Percentiles rank a stretch among this genome's conserved stretches.
phyloP scores from a whole-genome alignment of 2,329 filamentous ascomycete genomes.

The Gnomoniopsis sp. region DNA sequence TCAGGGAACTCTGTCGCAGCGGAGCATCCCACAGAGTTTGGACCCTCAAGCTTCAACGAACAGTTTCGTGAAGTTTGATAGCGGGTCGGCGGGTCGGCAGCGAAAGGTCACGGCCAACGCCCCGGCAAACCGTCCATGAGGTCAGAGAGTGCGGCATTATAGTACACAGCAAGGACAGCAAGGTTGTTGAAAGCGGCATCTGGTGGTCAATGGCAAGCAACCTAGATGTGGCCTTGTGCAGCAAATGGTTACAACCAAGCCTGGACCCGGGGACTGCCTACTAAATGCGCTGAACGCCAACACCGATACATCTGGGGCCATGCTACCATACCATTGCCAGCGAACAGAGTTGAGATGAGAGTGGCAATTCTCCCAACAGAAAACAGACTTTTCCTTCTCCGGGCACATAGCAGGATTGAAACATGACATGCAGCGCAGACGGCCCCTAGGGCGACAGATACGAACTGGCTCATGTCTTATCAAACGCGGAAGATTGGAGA shows the following conservation, averaged over 20 bases:
- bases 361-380: slow-evolving; percentile 13
- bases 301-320: background rate
- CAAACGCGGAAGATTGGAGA: background rate
- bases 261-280: background rate
- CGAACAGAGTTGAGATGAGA: background rate
- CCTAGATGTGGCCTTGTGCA: background rate
- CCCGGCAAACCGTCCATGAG: no score
- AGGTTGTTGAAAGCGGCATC: no score
- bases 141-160: no score
- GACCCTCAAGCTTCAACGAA: no score
- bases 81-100: no score
- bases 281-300: no score
- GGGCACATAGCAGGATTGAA: background rate
- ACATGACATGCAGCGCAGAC: background rate
- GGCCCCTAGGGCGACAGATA: slow-evolving; percentile 1
- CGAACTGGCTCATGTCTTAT: slow-evolving; percentile 3
- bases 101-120: no score
- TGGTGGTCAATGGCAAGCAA: background rate
- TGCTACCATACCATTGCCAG: background rate
- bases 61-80: no score
- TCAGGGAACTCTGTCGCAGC: slow-evolving; percentile 4
- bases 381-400: background rate
- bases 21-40: background rate
- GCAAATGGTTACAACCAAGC: background rate
- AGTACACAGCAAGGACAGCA: no score